These are phyloP conservation scores for Conticribra weissflogii DNA, from an alignment of 108 stramenopile species.

Conservation along the genomic window DNA sequence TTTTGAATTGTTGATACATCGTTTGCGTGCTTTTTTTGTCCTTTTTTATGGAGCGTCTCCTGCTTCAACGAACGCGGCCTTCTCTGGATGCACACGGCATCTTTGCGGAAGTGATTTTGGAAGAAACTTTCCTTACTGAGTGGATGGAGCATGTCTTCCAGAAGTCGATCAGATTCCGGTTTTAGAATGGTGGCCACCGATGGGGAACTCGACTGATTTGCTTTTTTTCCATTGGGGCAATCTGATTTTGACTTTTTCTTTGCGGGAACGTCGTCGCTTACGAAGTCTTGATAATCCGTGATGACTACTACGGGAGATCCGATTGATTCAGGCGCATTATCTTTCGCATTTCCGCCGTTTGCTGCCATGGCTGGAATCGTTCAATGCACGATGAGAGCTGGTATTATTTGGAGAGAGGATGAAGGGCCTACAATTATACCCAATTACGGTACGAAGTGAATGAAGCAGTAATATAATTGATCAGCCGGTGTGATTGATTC, in stretches of 20 bases:
- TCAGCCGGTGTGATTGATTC: too few species aligned
- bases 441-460: too few species aligned
- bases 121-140: conserved; percentile 39
- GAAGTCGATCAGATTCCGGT: conserved; percentile 33
- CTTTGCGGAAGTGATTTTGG: conserved; percentile 48
- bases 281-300: neutral
- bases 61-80: neutral
- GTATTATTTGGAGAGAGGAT: too few species aligned
- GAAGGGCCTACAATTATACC: too few species aligned
- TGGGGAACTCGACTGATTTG: neutral
- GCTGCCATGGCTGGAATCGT: too few species aligned
- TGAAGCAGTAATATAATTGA: too few species aligned
- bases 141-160: conserved; percentile 54
- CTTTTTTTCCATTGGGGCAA: neutral
- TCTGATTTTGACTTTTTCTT: neutral
- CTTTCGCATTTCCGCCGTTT: too few species aligned
- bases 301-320: conserved; percentile 1
- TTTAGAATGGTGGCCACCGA: conserved; percentile 3
- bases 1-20: too few species aligned
- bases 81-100: conserved; percentile 56
- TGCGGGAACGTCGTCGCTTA: neutral
- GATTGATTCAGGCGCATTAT: too few species aligned
- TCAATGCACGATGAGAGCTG: too few species aligned
- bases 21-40: neutral
- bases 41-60: neutral